Percentiles rank a stretch among this genome's conserved stretches.
Conservation (phyloP, 75 land plant genomes). For the Gnetum montanum region DNA sequence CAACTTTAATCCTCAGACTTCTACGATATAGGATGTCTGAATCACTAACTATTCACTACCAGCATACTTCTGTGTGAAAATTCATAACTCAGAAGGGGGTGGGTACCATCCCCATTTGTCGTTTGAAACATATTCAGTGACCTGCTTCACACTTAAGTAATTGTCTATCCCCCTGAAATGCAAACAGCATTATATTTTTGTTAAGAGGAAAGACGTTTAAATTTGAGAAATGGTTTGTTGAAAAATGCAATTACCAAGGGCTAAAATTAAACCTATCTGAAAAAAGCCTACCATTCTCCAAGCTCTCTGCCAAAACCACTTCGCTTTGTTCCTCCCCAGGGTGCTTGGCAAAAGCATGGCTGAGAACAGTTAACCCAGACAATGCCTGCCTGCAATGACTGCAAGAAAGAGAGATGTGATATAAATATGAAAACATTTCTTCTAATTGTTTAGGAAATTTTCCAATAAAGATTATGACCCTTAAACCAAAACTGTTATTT, state of each 20-base stretch:
- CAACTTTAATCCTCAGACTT: too few species aligned
- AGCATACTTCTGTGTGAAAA: neutral
- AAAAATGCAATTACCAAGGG: too few species aligned
- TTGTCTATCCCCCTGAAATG: constrained; percentile 90
- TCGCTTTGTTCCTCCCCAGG: constrained; percentile 98
- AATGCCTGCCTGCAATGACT: constrained; percentile 85
- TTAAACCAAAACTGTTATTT: too few species aligned
- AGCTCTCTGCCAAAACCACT: constrained; percentile 99
- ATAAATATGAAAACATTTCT: too few species aligned
- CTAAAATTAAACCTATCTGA: neutral
- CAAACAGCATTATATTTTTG: too few species aligned
- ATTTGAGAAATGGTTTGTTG: neutral
- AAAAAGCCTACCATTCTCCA: constrained; percentile 75
- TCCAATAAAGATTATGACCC: too few species aligned
- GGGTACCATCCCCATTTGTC: constrained; percentile 98
- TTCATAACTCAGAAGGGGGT: constrained; percentile 70
- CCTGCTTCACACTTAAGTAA: constrained; percentile 89
- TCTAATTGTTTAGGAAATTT: too few species aligned
- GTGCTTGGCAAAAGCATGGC: constrained; percentile 94
- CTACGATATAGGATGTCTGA: too few species aligned
- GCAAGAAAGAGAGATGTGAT: constrained; percentile 12
- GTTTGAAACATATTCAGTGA: constrained; percentile 78
- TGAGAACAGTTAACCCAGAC: constrained; percentile 99
- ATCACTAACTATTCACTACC: neutral
- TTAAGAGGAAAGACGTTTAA: neutral